Evolutionary conservation across 2,329 filamentous ascomycete species (phyloP), one percentile per base, ranked within the genome.

Genomic region (Mariannaea elegans): DNA sequence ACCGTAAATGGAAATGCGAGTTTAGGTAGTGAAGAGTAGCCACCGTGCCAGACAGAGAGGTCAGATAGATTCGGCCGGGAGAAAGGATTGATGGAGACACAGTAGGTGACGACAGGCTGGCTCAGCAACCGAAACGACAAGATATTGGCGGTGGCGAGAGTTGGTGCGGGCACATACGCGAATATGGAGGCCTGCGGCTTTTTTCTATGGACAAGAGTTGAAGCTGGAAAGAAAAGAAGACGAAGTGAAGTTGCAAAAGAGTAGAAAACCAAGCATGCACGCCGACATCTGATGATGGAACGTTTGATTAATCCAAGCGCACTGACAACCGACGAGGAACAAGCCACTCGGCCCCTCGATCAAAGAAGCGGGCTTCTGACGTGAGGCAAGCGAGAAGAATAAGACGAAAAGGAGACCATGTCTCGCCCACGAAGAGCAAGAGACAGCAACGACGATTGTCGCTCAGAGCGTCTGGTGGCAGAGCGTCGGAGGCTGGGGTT

Each of bases 401-500:
- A 68, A 46, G 53, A 55, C 39, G 44, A 50, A 12, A 49, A 46
- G 45, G 61, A 68, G 47, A 56, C 47, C 56, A 58, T 66, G 41
- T 49, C 52, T 66, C 63, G 44, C 58, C 45, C 50, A 47, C 38
- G 38, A 49, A 58, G 48, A 62, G 32, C 62, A 59, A 63, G 54
- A 60, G 23, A 44, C 56, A 63, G 46, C 39, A 56, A 61, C 48
- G 51, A 56, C 42, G 61, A 56, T 38, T 64, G 58, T 58, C 53
- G 49, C 58, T 48, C 60, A 63, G 56, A 63, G 59, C 61, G 62
- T 59, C 61, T 59, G 59, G 59, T 66, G 56, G 61, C 59, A 56
- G 46, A 34, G 45, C 51, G 39, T 41, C 62, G 68, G 63, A 66
- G 68, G 66, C 49, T 69, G 68, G 68, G 66, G 55, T 52, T 61